A percentile compares a stretch with the other conserved stretches of the same genome.
These are phyloP conservation scores for Globisporangium sylvaticum DNA, from an alignment of 352 stramenopile species.

Conservation along the genomic window DNA sequence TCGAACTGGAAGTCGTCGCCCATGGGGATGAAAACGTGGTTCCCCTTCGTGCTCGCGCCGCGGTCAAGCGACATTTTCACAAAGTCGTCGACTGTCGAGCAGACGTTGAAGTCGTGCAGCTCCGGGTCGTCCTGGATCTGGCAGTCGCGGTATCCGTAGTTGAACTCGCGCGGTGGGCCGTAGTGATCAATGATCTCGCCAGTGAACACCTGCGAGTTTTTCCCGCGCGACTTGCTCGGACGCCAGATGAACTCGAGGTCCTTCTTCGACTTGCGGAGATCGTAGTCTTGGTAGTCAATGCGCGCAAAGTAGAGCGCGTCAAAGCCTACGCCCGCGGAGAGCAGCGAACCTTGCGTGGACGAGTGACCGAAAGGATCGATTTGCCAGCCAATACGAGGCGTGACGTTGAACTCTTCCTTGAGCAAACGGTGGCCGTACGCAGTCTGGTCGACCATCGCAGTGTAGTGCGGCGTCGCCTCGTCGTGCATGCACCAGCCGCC, in stretches of 20 bases:
- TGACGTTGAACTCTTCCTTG: conserved; percentile 90
- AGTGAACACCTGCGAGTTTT: conserved; percentile 82
- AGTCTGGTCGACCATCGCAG: conserved; percentile 98
- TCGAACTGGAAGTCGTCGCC: conserved; percentile 94
- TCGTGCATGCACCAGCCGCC: conserved; percentile 99
- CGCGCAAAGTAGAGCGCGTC: conserved; percentile 96
- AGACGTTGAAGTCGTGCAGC: conserved; percentile 89
- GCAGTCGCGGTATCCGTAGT: conserved; percentile 62
- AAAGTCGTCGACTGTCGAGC: conserved; percentile 83
- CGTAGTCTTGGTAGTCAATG: conserved; percentile 97
- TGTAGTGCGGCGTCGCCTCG: conserved; percentile 95
- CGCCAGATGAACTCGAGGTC: conserved; percentile 96
- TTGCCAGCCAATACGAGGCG: conserved; percentile 96
- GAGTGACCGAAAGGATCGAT: conserved; percentile 97
- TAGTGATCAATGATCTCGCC: conserved; percentile 87
- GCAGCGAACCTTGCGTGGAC: conserved; percentile 89
- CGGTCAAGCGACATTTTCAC: conserved; percentile 71
- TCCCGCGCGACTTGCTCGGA: conserved; percentile 80
- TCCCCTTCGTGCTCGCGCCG: conserved; percentile 62
- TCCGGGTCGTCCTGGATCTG: conserved; percentile 85
- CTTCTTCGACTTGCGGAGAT: conserved; percentile 79
- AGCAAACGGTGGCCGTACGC: conserved; percentile 95
- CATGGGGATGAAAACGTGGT: conserved; percentile 90
- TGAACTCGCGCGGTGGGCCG: conserved; percentile 64
- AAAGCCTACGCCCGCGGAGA: conserved; percentile 92